phyloP scores from a whole-genome alignment of 768 basidiomycete species.

The Collybia mongolica region DNA sequence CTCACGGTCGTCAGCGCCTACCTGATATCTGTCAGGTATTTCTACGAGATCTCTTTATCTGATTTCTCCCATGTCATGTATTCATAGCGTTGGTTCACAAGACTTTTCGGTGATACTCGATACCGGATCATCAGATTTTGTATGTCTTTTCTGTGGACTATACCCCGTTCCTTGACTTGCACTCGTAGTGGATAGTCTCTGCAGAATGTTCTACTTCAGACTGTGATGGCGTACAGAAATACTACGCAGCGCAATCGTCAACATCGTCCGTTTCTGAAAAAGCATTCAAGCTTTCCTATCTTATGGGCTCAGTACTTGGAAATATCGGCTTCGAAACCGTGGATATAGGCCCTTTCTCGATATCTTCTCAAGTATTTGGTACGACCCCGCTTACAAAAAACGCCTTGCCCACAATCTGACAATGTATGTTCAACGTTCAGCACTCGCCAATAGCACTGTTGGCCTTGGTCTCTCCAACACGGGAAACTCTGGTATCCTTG shows the following conservation, averaged over 20 bases:
- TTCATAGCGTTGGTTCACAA: constrained; percentile 36
- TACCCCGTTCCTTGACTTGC: not conserved
- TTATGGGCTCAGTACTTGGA: constrained; percentile 51
- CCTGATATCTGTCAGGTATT: constrained; percentile 14
- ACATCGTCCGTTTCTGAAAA: constrained; percentile 28
- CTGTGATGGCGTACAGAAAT: constrained; percentile 43
- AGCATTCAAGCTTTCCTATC: constrained; percentile 46
- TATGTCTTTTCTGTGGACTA: constrained; percentile 19
- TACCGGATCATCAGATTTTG: constrained; percentile 60
- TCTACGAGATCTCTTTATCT: not conserved
- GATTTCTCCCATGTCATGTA: constrained; percentile 2
- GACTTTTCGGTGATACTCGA: constrained; percentile 46
- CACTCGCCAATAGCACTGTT: constrained; percentile 35
- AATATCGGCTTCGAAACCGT: constrained; percentile 44
- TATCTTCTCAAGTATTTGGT: constrained; percentile 39
- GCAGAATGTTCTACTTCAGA: constrained; percentile 41
- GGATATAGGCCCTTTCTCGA: constrained; percentile 40
- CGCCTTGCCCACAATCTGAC: not conserved
- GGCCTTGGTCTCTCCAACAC: constrained; percentile 42
- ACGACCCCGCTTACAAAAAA: not conserved
- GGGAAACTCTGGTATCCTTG: constrained; percentile 37
- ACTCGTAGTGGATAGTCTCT: constrained; percentile 48
- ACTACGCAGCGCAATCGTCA: constrained; percentile 27
- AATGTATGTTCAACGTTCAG: constrained; percentile 1
- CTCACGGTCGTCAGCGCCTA: constrained; percentile 10